Evolutionary conservation across 805 yeast genomes (phyloP), one percentile per base, ranked within the genome.

Genomic region (Kodamaea neixiangensis): DNA sequence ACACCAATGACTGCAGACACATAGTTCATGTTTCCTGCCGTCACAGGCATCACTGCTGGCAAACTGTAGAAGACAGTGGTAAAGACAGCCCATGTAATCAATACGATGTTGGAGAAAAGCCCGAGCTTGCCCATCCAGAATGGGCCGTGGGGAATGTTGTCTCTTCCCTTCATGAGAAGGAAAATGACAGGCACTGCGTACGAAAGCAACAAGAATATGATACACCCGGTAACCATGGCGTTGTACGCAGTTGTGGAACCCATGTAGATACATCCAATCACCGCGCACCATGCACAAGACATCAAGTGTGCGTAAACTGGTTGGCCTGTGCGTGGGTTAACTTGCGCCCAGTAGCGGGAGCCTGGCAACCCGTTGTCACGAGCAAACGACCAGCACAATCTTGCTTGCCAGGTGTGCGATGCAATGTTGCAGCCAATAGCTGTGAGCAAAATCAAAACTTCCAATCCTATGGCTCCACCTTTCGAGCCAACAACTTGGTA

Each of bases 161-260:
- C 69, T 71, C 85, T 76, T 25, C 82, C 85, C 56, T 66, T 75
- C 53, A 61, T 54, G 46, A 82, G 63, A 47, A 79, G 65, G 57
- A 79, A 82, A 3, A 67, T 59, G 15, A 76, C 71, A 15, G 89
- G 89, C 37, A 85, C 76, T 11, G 77, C 59, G 62, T 85, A 85
- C 3, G 87, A 80, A 39, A 84, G 58, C 41, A 82, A 69, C 52
- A 85, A 67, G 60, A 85, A 82, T 5, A 80, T 76, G 56, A 83
- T 78, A 62, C 87, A 79, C 3, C 84, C 86, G 34, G 79, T 76
- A 20, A 82, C 80, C 71, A 85, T 76, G 17, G 89, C 80, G 59
- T 82, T 82, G 64, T 81, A 85, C 6, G 90, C 89, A 0, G 87
- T 79, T 18, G 81, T 73, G 5, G 89, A 83, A 2, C 83, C 89